These are phyloP conservation scores for Marchantia polymorpha DNA, from an alignment of 225 moss, liverwort and hornwort genomes.

Conservation along the genomic window DNA sequence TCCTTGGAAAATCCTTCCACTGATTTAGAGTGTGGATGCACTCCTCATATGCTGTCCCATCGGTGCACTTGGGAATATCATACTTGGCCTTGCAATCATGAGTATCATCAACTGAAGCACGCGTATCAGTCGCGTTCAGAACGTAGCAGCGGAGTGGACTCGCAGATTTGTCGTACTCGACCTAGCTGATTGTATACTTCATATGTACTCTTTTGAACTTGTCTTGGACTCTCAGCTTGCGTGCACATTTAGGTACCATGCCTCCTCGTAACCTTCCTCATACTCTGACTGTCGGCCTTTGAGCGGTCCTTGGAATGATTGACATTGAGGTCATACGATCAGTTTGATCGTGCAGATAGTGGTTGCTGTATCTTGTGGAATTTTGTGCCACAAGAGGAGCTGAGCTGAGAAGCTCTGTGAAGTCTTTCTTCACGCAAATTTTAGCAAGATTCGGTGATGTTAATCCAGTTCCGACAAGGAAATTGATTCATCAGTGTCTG, in stretches of 20 bases:
- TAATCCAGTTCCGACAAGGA: constrained; percentile 18
- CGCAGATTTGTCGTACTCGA: constrained; percentile 20
- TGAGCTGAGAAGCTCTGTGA: constrained; percentile 23
- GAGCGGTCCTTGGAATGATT: constrained; percentile 8
- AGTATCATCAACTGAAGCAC: constrained; percentile 27
- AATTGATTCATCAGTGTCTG: constrained; percentile 24
- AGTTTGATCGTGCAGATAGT: not conserved
- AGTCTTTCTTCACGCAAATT: constrained; percentile 25
- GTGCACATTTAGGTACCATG: constrained; percentile 34
- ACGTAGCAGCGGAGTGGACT: constrained; percentile 17
- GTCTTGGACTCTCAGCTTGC: constrained; percentile 1
- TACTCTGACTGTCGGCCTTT: not conserved
- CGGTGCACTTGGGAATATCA: too few species aligned
- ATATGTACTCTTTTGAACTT: constrained; percentile 16
- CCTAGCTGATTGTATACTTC: constrained; percentile 29
- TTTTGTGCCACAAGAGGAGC: constrained; percentile 10
- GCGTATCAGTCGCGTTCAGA: constrained; percentile 20
- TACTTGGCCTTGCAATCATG: constrained; percentile 12
- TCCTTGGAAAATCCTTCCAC: too few species aligned
- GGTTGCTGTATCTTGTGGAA: not conserved
- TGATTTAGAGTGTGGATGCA: too few species aligned
- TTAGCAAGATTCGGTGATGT: constrained; percentile 24
- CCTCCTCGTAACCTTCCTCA: constrained; percentile 38
- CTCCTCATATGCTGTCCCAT: too few species aligned
- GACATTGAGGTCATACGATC: constrained; percentile 30